Conservation (phyloP, 2,329 filamentous ascomycete genomes). For the Thyridium curvatum region DNA sequence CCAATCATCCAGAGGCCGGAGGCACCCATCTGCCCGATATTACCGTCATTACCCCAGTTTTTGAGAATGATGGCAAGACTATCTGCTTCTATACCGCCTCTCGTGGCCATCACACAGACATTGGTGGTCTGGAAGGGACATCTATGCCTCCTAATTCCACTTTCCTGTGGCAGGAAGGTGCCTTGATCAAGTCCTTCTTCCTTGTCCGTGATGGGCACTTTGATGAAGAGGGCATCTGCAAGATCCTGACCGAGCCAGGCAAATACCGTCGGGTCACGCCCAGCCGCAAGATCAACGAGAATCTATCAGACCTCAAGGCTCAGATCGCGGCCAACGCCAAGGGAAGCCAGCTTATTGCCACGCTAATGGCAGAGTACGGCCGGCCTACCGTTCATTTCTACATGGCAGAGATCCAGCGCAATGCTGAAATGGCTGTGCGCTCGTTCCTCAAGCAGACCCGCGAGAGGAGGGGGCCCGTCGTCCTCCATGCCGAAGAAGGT, state of each 20-base stretch:
- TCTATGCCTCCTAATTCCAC: constrained; percentile 68
- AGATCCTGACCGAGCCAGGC: constrained; percentile 57
- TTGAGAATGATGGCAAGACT: constrained; percentile 46
- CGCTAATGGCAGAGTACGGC: constrained; percentile 67
- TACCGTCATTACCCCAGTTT: constrained; percentile 65
- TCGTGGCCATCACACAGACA: constrained; percentile 66
- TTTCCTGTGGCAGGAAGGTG: constrained; percentile 52
- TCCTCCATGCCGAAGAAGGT: constrained; percentile 24
- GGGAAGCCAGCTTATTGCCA: constrained; percentile 32
- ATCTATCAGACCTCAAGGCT: constrained; percentile 63
- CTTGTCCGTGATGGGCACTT: constrained; percentile 65
- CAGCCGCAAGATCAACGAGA: constrained; percentile 66
- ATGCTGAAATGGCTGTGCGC: constrained; percentile 67
- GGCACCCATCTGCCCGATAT: constrained; percentile 71
- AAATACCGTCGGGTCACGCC: constrained; percentile 63
- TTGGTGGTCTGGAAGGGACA: constrained; percentile 61
- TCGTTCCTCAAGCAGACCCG: constrained; percentile 58
- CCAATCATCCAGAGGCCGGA: constrained; percentile 68
- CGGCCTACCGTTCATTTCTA: constrained; percentile 69
- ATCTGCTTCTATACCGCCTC: constrained; percentile 70
- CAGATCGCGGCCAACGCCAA: constrained; percentile 31
- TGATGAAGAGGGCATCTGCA: constrained; percentile 62
- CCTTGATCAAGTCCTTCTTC: constrained; percentile 51
- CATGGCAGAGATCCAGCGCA: constrained; percentile 72
- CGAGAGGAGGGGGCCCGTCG: constrained; percentile 41